Evolutionary conservation across 1,284 basidiomycete species (phyloP).

Genomic region (Sanghuangporus sanghuang): DNA sequence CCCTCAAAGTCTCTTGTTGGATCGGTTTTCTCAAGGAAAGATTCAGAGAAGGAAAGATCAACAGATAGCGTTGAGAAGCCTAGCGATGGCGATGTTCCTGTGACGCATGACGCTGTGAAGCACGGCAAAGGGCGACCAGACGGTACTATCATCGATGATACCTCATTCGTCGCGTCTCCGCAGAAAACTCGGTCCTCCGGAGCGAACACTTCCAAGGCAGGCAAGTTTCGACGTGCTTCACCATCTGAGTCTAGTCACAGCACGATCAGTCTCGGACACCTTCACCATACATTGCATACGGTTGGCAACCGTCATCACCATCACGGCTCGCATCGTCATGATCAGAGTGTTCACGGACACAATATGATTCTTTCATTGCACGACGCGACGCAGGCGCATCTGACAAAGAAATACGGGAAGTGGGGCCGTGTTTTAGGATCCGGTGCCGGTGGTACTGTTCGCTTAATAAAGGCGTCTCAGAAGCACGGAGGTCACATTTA

Average conservation of each 20-base stretch:
- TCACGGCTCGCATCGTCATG: background rate
- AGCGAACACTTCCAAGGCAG: constrained; percentile 48
- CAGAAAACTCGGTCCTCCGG: constrained; percentile 83
- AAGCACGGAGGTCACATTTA: constrained; percentile 83
- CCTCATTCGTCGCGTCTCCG: constrained; percentile 53
- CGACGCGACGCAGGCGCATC: constrained; percentile 84
- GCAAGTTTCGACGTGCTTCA: constrained; percentile 6
- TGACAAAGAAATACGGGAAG: constrained; percentile 98
- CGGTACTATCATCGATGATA: constrained; percentile 48
- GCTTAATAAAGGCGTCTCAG: constrained; percentile 83
- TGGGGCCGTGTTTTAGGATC: constrained; percentile 95
- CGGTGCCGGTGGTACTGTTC: constrained; percentile 96
- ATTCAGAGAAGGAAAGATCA: constrained; percentile 7
- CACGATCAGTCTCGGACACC: constrained; percentile 12
- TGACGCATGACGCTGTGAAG: constrained; percentile 12
- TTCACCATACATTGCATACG: constrained; percentile 10
- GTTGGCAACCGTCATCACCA: constrained; percentile 1
- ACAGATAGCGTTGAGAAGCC: constrained; percentile 1
- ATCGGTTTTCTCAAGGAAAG: constrained; percentile 13
- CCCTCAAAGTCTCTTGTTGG: constrained; percentile 3
- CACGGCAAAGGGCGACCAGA: constrained; percentile 17
- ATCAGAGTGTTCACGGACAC: constrained; percentile 21
- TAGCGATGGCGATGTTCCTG: constrained; percentile 3
- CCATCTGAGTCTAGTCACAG: constrained; percentile 13
- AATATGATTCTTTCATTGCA: constrained; percentile 51